phyloP scores from a whole-genome alignment of 1,284 basidiomycete genomes.

The Cutaneotrichosporon daszewskae region DNA sequence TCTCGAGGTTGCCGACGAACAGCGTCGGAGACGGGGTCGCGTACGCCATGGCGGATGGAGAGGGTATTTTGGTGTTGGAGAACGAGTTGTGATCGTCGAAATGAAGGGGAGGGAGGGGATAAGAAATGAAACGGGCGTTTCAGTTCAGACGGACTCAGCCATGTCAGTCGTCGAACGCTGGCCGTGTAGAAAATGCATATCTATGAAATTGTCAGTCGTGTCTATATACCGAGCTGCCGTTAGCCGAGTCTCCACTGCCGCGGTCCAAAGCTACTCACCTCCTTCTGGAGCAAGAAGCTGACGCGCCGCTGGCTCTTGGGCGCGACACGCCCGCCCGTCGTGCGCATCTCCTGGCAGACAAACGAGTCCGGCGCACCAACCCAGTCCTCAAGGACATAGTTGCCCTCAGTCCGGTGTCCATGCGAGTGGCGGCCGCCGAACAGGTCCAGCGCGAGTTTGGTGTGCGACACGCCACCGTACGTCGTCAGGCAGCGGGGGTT shows the following conservation, averaged over 20 bases:
- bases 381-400: constrained; percentile 87
- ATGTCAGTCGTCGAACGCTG: too few relatives aligned
- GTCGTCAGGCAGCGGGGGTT: constrained; percentile 93
- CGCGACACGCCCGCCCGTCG: constrained; percentile 81
- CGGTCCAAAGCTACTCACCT: too few relatives aligned
- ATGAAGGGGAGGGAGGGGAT: too few relatives aligned
- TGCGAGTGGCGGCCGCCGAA: constrained; percentile 62
- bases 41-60: constrained; percentile 47
- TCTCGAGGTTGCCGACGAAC: constrained; percentile 91
- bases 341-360: constrained; percentile 92
- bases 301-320: constrained; percentile 82
- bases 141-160: too few relatives aligned
- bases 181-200: too few relatives aligned
- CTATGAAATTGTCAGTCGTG: too few relatives aligned
- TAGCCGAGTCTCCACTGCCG: too few relatives aligned
- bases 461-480: constrained; percentile 90
- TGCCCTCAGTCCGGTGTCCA: constrained; percentile 44
- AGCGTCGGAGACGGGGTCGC: constrained; percentile 74
- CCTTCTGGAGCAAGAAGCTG: constrained; percentile 70
- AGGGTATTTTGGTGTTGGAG: too few relatives aligned
- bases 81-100: too few relatives aligned
- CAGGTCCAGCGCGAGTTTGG: constrained; percentile 80
- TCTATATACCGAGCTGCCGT: too few relatives aligned
- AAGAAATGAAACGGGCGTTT: too few relatives aligned
- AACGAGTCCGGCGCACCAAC: constrained; percentile 88